Conservation (phyloP, 352 stramenopile genomes). For the Globisporangium takayamanum region DNA sequence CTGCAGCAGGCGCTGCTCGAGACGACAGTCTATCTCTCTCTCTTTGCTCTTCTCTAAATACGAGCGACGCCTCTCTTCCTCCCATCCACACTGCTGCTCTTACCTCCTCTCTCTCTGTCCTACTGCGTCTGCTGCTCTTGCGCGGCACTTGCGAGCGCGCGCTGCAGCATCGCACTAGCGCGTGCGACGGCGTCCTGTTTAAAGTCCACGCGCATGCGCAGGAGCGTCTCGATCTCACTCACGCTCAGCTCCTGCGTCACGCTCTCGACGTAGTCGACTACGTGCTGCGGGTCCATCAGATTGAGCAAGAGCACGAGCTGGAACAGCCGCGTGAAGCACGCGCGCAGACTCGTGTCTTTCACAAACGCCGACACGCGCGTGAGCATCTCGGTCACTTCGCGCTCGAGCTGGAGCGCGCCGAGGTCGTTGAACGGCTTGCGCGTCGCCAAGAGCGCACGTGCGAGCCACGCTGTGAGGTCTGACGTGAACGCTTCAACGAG, state of each 20-base stretch:
- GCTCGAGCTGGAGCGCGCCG: slow-evolving; percentile 71
- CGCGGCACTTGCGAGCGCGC: slow-evolving; percentile 1
- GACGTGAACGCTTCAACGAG: slow-evolving; percentile 55
- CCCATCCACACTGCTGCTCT: too few relatives aligned
- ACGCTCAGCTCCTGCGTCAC: slow-evolving; percentile 40
- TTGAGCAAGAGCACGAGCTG: slow-evolving; percentile 79
- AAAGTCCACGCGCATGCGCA: slow-evolving; percentile 73
- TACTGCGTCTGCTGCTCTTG: background rate
- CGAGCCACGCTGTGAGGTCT: slow-evolving; percentile 57
- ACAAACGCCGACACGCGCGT: slow-evolving; percentile 43
- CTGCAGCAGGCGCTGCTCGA: background rate
- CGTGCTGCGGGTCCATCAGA: slow-evolving; percentile 62
- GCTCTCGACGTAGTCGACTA: slow-evolving; percentile 58
- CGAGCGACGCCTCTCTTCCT: too few relatives aligned
- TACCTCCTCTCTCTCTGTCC: background rate
- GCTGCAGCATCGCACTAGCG: slow-evolving; percentile 27
- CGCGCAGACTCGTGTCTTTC: slow-evolving; percentile 46
- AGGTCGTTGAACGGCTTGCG: slow-evolving; percentile 76
- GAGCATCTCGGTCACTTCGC: slow-evolving; percentile 62
- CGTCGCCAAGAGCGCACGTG: slow-evolving; percentile 34
- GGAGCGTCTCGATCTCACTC: slow-evolving; percentile 42
- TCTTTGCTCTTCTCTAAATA: background rate
- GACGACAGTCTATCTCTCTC: background rate
- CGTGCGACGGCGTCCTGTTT: slow-evolving; percentile 37
- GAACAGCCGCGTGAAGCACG: slow-evolving; percentile 67